Evolutionary conservation across 139 green algal genomes (phyloP), one percentile per base, ranked within the genome.

Genomic region (Chlamydomonas incerta): DNA sequence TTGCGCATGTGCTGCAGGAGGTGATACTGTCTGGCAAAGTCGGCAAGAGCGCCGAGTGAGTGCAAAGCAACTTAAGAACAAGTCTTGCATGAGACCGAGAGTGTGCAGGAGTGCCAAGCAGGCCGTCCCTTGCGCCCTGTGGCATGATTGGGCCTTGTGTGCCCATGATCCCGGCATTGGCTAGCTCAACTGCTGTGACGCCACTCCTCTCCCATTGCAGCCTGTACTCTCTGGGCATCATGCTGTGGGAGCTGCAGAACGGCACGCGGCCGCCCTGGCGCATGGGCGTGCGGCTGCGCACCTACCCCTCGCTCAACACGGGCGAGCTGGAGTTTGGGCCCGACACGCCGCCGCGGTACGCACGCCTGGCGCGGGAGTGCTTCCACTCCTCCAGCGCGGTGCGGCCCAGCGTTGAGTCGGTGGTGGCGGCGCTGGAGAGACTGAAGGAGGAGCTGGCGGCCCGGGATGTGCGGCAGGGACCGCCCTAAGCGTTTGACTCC

Each of bases 211-310:
- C 34, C 68, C 62, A 11, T 31, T 68, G 34, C 68, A 79, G 80
- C 80, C 71, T 79, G 28, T 86, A 72, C 80, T 71, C 68, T 3
- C 52, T 86, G 33, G 80, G 80, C 34, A 79, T 86, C 55, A 79
- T 86, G 52, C 33, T 86, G 67, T 86, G 80, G 80, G 80, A 86
- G 80, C 80, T 86, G 47, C 68, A 79, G 50, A 55, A 77, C 68
- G 80, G 68, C 80, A 50, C 23, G 5, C 80, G 80, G 68, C 80
- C 80, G 80, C 55, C 50, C 46, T 86, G 80, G 80, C 80, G 80
- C 68, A 47, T 31, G 80, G 67, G 68, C 35, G 47, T 35, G 55
- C 80, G 80, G 15, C 80, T 86, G 68, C 80, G 68, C 52, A 46
- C 52, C 52, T 86, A 72, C 68, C 80, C 80, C 52, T 70, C 68